Conservation (phyloP, 306 rosid species). For the Glycine soja region DNA sequence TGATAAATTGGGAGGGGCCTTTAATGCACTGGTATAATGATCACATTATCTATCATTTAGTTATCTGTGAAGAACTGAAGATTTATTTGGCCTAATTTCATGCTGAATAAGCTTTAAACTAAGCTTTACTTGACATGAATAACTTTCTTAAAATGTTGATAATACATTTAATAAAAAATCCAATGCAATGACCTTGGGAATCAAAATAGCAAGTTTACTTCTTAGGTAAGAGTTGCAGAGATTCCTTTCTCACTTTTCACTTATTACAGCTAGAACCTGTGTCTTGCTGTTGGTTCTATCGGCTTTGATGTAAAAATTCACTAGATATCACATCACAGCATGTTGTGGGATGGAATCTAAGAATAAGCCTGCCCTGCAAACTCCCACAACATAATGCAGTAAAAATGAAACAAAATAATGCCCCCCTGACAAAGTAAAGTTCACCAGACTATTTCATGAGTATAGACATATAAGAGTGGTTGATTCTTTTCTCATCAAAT, state of each 20-base stretch:
- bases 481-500: too few relatives aligned
- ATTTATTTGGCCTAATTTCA: neutral
- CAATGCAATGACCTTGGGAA: neutral
- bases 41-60: too few relatives aligned
- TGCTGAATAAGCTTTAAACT: neutral
- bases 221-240: too few relatives aligned
- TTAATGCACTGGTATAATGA: too few relatives aligned
- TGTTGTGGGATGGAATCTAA: too few relatives aligned
- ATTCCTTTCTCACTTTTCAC: too few relatives aligned
- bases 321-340: neutral
- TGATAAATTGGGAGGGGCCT: too few relatives aligned
- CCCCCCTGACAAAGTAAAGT: too few relatives aligned
- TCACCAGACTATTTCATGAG: too few relatives aligned
- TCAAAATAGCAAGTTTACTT: neutral
- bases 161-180: neutral
- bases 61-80: neutral
- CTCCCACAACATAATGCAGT: neutral
- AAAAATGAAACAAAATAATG: neutral
- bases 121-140: neutral
- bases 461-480: too few relatives aligned
- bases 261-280: too few relatives aligned
- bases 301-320: conserved; percentile 10
- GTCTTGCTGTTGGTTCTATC: neutral
- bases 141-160: neutral
- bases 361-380: neutral